Base-by-base conservation (phyloP, 2,329 filamentous ascomycete genomes). In the Calonectria ilicicola region DNA sequence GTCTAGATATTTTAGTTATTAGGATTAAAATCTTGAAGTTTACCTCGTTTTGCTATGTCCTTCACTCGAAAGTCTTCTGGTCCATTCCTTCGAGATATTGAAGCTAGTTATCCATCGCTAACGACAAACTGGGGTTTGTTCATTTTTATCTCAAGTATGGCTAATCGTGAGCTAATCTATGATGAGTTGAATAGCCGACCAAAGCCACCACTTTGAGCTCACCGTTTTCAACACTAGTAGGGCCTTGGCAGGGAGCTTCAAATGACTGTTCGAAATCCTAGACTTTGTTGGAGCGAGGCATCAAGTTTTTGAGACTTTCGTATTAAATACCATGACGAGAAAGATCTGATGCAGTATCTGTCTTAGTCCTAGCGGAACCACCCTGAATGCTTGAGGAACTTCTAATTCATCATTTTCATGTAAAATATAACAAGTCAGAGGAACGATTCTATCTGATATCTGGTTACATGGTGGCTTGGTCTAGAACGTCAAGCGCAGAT, bases 271-370 rank as follows among this genome's bases (percentile, higher is more conserved):
- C 19, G 3, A 19, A n/a, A 42, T 42, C 15, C 40, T 42, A 4
- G 2, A 42, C 15, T 42, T 7, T 1, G 5, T 4, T 19, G 12
- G 32, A 35, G 32, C 10, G 1, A 35, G 3, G 3, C 3, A 35
- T 35, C 3, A 14, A 10, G 3, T 3, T 10, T 12, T 8, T 35
- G 10, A 10, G 32, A 35, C 3, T 10, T 35, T 10, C 7, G 3
- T 35, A 35, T 3, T 14, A 5, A 3, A 10, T 10, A 3, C 12
- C 32, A 1, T 35, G 10, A 10, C 12, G 7, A 2, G 12, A 14
- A 14, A 3, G 8, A 35, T 35, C 12, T 35, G 10, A 2, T 10
- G 1, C 3, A 1, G 10, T 1, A 9, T 5, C 10, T 35, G 2
- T 3, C 32, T 12, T 0, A 35, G 10, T 12, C 3, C 10, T 35